phyloP scores from a whole-genome alignment of 2,329 filamentous ascomycete species.

The Penicillium sp. region DNA sequence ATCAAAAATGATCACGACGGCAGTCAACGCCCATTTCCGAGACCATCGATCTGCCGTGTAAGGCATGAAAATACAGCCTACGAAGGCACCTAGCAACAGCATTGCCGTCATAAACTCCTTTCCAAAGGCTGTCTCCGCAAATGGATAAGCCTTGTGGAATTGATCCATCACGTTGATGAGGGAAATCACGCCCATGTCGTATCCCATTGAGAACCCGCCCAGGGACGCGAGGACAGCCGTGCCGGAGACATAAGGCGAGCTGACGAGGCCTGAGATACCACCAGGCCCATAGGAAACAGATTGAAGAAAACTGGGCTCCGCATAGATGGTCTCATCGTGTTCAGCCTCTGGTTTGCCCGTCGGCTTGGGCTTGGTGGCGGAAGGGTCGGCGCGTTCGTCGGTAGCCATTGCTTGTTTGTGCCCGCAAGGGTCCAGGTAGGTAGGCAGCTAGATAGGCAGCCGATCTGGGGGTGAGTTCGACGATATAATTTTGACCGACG shows the following conservation, averaged over 20 bases:
- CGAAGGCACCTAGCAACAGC: conserved; percentile 39
- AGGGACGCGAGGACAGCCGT: conserved; percentile 47
- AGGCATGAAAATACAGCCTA: conserved; percentile 44
- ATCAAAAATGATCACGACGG: conserved; percentile 40
- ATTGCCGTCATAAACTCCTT: conserved; percentile 50
- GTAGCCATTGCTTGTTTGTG: not conserved
- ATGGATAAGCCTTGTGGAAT: conserved; percentile 45
- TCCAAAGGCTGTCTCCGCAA: conserved; percentile 38
- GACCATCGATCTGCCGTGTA: conserved; percentile 42
- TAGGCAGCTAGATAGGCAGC: not conserved
- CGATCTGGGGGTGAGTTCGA: not conserved
- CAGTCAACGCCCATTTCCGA: conserved; percentile 44
- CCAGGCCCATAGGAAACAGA: conserved; percentile 28
- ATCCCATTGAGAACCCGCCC: conserved; percentile 46
- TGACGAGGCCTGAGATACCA: conserved; percentile 36
- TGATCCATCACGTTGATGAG: conserved; percentile 51
- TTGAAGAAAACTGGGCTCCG: conserved; percentile 4
- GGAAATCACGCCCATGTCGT: conserved; percentile 49
- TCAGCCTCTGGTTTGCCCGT: not conserved
- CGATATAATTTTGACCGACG: not conserved
- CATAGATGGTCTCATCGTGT: conserved; percentile 8
- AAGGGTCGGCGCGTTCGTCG: not conserved
- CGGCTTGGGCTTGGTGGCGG: not conserved
- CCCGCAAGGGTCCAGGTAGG: too few relatives aligned
- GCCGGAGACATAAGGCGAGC: conserved; percentile 44